Evolutionary conservation across 1,284 basidiomycete genomes (phyloP).

Genomic region (Amylostereum chailletii): DNA sequence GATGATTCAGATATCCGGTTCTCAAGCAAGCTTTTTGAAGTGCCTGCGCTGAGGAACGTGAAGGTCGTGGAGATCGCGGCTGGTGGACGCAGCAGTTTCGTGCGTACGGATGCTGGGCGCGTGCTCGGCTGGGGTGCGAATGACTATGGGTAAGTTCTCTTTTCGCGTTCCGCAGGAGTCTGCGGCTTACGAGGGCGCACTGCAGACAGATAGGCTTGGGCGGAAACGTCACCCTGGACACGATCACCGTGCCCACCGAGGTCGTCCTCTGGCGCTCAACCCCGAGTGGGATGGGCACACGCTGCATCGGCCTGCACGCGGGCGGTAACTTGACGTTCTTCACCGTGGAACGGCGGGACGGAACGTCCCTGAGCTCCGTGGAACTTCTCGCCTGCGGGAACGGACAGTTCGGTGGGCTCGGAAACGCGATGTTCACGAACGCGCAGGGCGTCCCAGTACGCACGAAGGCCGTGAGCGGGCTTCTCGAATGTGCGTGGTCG

Average conservation of each 20-base stretch:
- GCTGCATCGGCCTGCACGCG: constrained; percentile 60
- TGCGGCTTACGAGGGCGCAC: constrained; percentile 1
- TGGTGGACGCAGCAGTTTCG: constrained; percentile 69
- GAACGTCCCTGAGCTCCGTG: constrained; percentile 32
- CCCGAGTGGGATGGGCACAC: constrained; percentile 43
- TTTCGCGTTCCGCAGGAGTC: constrained; percentile 1
- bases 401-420: constrained; percentile 81
- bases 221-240: constrained; percentile 54
- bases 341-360: constrained; percentile 54
- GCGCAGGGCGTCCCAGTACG: constrained; percentile 66
- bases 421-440: constrained; percentile 74
- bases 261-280: constrained; percentile 62
- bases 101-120: constrained; percentile 57
- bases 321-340: constrained; percentile 78
- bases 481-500: constrained; percentile 65
- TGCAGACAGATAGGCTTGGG: constrained; percentile 80
- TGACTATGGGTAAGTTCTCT: constrained; percentile 54
- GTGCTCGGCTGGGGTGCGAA: constrained; percentile 91
- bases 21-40: constrained; percentile 70
- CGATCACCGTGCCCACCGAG: constrained; percentile 81
- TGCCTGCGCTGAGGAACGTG: constrained; percentile 68
- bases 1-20: constrained; percentile 56
- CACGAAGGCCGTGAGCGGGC: constrained; percentile 77
- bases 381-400: constrained; percentile 82
- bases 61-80: constrained; percentile 65